These are phyloP conservation scores for Leucogyrophana mollusca DNA, from an alignment of 768 basidiomycete genomes.

Conservation along the genomic window DNA sequence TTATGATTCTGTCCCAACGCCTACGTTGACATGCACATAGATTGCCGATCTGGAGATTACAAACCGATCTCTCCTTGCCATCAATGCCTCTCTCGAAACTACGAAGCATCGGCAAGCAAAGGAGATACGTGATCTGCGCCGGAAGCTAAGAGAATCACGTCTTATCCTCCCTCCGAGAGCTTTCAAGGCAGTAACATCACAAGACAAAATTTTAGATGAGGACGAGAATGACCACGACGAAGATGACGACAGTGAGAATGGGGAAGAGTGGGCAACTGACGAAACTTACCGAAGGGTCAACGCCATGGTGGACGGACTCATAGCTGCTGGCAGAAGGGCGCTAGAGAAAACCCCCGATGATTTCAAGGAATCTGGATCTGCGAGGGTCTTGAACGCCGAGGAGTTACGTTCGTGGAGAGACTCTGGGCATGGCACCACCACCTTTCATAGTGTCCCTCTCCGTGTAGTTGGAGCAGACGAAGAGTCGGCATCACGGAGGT, in stretches of 20 bases:
- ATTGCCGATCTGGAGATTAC: slow-evolving; percentile 93
- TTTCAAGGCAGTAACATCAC: slow-evolving; percentile 56
- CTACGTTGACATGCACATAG: slow-evolving; percentile 36
- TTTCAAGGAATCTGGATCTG: slow-evolving; percentile 44
- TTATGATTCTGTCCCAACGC: not conserved
- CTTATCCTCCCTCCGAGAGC: slow-evolving; percentile 71
- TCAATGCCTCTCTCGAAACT: slow-evolving; percentile 81
- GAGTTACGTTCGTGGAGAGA: slow-evolving; percentile 65
- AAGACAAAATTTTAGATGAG: slow-evolving; percentile 38
- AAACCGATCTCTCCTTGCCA: slow-evolving; percentile 79
- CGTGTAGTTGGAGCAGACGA: slow-evolving; percentile 22
- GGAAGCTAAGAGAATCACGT: slow-evolving; percentile 79
- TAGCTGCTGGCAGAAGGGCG: slow-evolving; percentile 58
- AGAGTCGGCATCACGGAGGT: slow-evolving; percentile 21
- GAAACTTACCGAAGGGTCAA: slow-evolving; percentile 63
- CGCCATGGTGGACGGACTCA: slow-evolving; percentile 58
- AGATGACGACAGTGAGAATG: slow-evolving; percentile 43
- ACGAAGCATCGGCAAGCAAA: slow-evolving; percentile 77
- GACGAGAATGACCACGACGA: slow-evolving; percentile 30
- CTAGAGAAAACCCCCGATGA: slow-evolving; percentile 59
- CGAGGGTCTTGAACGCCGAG: slow-evolving; percentile 73
- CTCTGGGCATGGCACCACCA: slow-evolving; percentile 23
- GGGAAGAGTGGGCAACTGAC: slow-evolving; percentile 43
- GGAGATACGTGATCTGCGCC: slow-evolving; percentile 82
- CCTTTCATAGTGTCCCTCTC: slow-evolving; percentile 4